Evolutionary conservation across 2,329 filamentous ascomycete species (phyloP).

Genomic region (Seiridium cupressi): DNA sequence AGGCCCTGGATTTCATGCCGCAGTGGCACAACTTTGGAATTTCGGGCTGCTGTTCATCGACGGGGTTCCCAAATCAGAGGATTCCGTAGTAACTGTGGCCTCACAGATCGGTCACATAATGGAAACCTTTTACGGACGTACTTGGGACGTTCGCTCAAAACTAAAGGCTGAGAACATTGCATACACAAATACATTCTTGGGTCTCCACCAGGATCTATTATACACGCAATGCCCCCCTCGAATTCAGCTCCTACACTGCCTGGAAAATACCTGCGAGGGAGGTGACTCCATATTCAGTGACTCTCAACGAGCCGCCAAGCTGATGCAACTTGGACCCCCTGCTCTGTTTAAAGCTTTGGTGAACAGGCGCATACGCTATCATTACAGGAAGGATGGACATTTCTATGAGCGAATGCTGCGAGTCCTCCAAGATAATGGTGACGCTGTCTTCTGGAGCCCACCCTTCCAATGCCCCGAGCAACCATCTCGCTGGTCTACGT

Average conservation of each 20-base stretch:
- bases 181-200: conserved; percentile 78
- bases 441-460: conserved; percentile 66
- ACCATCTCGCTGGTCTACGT: neutral
- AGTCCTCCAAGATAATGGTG: conserved; percentile 45
- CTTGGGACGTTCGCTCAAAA: conserved; percentile 85
- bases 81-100: conserved; percentile 66
- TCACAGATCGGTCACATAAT: conserved; percentile 74
- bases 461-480: conserved; percentile 66
- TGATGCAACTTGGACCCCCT: conserved; percentile 29
- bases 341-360: conserved; percentile 31
- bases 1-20: conserved; percentile 56
- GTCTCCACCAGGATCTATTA: conserved; percentile 90
- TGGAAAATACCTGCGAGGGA: conserved; percentile 75
- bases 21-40: conserved; percentile 59
- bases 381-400: conserved; percentile 61
- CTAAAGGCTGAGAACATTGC: conserved; percentile 87
- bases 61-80: conserved; percentile 67
- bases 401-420: conserved; percentile 57
- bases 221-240: conserved; percentile 79
- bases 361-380: conserved; percentile 48
- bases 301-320: conserved; percentile 57
- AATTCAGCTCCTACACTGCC: conserved; percentile 85
- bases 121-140: conserved; percentile 86
- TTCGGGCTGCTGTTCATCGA: conserved; percentile 77
- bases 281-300: conserved; percentile 89